These are phyloP conservation scores for Neurospora sp. DNA, from an alignment of 495 filamentous ascomycete species.

Conservation along the genomic window DNA sequence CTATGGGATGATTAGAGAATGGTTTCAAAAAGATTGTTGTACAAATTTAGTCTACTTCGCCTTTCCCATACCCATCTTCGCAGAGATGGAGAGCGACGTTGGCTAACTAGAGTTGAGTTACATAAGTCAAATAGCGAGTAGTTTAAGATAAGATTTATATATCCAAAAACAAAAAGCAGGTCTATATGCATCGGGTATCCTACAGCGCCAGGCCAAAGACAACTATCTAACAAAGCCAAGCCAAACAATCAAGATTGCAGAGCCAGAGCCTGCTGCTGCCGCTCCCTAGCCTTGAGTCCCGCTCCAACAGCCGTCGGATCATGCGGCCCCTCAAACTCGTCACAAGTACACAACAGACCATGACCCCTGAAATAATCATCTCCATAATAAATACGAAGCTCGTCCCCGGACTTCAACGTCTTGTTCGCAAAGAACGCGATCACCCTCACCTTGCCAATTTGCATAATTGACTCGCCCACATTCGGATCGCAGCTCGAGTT, in stretches of 20 bases:
- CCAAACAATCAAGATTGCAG: neutral
- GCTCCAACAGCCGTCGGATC: neutral
- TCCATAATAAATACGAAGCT: slow-evolving; percentile 16
- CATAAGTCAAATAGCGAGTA: neutral
- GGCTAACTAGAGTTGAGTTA: neutral
- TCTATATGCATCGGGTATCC: neutral
- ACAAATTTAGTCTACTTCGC: neutral
- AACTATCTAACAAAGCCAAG: neutral
- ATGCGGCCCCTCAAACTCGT: neutral
- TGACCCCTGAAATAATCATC: slow-evolving; percentile 9
- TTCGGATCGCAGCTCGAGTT: slow-evolving; percentile 16
- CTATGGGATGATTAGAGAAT: neutral
- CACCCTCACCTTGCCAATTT: slow-evolving; percentile 5
- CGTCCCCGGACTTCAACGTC: neutral
- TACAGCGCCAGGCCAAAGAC: neutral
- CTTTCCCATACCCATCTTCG: neutral
- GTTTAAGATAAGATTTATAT: neutral
- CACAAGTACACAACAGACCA: slow-evolving; percentile 1
- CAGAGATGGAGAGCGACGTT: neutral
- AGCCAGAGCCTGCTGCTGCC: neutral
- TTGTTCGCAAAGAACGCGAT: slow-evolving; percentile 3
- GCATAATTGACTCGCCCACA: neutral
- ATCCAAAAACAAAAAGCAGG: neutral
- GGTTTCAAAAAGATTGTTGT: neutral
- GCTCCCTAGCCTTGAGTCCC: neutral